Evolutionary conservation across 108 stramenopile genomes (phyloP).

Genomic region (Nitzschia sp.): DNA sequence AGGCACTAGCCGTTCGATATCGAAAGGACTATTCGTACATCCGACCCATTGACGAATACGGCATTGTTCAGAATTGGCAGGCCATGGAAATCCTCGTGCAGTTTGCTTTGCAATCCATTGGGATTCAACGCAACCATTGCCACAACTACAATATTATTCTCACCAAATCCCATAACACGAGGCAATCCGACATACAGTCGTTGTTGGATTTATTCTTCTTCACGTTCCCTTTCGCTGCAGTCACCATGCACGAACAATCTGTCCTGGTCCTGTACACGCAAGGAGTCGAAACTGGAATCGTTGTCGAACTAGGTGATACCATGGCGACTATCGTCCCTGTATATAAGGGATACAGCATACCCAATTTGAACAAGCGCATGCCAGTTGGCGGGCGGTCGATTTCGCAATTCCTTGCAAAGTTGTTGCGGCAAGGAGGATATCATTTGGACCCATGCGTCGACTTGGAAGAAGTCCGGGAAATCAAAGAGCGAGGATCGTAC

Average conservation of each 20-base stretch:
- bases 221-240: slow-evolving; percentile 15
- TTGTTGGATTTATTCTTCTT: slow-evolving; percentile 13
- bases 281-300: slow-evolving; percentile 29
- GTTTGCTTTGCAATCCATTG: neutral
- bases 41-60: slow-evolving; percentile 19
- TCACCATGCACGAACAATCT: slow-evolving; percentile 23
- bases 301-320: slow-evolving; percentile 30
- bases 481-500: slow-evolving; percentile 84
- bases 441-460: slow-evolving; percentile 14
- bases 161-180: slow-evolving; percentile 23
- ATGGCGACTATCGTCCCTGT: slow-evolving; percentile 42
- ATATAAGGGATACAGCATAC: slow-evolving; percentile 33
- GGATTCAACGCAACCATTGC: neutral
- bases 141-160: slow-evolving; percentile 15
- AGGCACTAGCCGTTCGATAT: neutral
- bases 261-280: slow-evolving; percentile 25
- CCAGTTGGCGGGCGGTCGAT: slow-evolving; percentile 22
- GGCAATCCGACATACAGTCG: slow-evolving; percentile 4
- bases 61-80: slow-evolving; percentile 18
- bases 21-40: slow-evolving; percentile 2
- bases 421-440: slow-evolving; percentile 11
- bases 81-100: slow-evolving; percentile 13
- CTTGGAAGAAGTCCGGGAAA: slow-evolving; percentile 58
- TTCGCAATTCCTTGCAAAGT: slow-evolving; percentile 15
- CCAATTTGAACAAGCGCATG: slow-evolving; percentile 9